Evolutionary conservation across 2,329 filamentous ascomycete species (phyloP), one percentile per base, ranked within the genome.

Genomic region (Botrytis aclada): DNA sequence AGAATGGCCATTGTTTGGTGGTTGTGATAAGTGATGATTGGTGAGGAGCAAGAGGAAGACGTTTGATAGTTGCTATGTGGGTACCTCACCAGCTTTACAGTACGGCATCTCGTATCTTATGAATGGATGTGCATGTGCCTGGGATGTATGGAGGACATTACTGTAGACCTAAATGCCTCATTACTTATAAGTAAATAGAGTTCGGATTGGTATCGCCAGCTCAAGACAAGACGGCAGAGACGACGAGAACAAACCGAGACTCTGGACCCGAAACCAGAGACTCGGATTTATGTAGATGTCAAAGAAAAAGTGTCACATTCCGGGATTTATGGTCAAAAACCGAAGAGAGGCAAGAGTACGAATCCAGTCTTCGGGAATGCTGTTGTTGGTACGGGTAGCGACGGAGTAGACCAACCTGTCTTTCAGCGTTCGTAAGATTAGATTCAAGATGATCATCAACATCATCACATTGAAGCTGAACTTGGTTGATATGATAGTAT

Each of bases 281-380:
- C 65, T 69, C 65, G 34, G 65, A 67, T 67, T 67, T 14, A 56
- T 32, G 47, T 56, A 56, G 65, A 69, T 69, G 37, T 41, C 65
- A 69, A 69, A 41, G 29, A 37, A 56, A 56, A 18, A 20, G 65
- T 56, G 18, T 39, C 47, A 69, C 47, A 56, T 69, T 41, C 47
- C 47, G 65, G 65, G 18, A 5, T 16, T 16, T 43, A 22, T 41
- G 37, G 34, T 69, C 7, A 5, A 37, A 32, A 58, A 22, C 6
- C 37, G 47, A 69, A 32, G n/a, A 39, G 65, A 56, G 65, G 5
- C 45, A 34, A 10, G 29, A n/a, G 16, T 67, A 67, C 32, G 34
- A 41, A 32, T 54, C 34, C 64, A 67, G 8, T 67, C 3, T 41
- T 56, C 47, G 65, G 47, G 34, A 56, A 56, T 69, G 34, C 12